Evolutionary conservation across 2,329 filamentous ascomycete species (phyloP).

Genomic region (Helicocarpus griseus): DNA sequence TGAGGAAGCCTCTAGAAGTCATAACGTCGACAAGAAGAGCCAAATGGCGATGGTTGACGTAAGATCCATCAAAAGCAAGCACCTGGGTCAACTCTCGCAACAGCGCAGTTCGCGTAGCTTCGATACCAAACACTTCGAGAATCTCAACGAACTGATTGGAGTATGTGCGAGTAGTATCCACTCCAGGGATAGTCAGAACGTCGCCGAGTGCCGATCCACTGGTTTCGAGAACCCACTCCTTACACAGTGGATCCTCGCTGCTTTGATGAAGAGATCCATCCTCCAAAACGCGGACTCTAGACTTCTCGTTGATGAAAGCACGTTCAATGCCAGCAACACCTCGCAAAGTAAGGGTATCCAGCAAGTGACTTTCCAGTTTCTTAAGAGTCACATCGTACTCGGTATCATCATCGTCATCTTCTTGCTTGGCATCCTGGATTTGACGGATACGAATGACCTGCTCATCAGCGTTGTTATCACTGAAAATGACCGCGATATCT

Average conservation of each 20-base stretch:
- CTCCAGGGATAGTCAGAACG: constrained; percentile 76
- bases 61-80: constrained; percentile 95
- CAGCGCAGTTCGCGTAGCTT: constrained; percentile 78
- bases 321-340: constrained; percentile 82
- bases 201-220: constrained; percentile 78
- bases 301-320: constrained; percentile 84
- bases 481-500: constrained; percentile 88
- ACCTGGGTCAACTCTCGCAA: constrained; percentile 85
- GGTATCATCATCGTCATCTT: constrained; percentile 62
- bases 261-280: constrained; percentile 66
- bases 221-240: constrained; percentile 94
- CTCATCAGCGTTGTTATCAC: constrained; percentile 93
- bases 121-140: constrained; percentile 90
- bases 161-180: constrained; percentile 76
- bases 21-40: constrained; percentile 93
- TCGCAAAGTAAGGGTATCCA: constrained; percentile 83
- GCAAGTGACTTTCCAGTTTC: constrained; percentile 79
- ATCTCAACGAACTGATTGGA: constrained; percentile 95
- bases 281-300: constrained; percentile 53
- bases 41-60: constrained; percentile 97
- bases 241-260: constrained; percentile 65
- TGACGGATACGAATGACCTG: constrained; percentile 89
- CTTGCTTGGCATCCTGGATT: constrained; percentile 58
- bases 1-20: constrained; percentile 88
- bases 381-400: constrained; percentile 91